Base-by-base conservation (phyloP, 2,329 filamentous ascomycete genomes). In the Beauveria medogensis region DNA sequence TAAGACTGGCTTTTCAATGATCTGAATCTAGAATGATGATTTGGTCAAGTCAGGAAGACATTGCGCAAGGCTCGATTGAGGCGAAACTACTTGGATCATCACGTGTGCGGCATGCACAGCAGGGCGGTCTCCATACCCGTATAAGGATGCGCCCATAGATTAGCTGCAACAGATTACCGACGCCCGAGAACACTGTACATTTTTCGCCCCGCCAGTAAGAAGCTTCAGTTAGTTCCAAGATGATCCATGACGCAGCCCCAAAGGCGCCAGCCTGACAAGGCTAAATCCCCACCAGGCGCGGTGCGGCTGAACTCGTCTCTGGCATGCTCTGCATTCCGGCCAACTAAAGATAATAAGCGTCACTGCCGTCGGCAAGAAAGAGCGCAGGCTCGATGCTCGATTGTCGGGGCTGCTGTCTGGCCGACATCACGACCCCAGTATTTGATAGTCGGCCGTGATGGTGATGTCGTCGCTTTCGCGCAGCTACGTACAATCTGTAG, bases 301-400 rank as follows among this genome's bases (percentile, higher is more conserved):
- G 56, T 59, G 56, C 56, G 56, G 56, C 56, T 59, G 56, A 59
- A 59, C 34, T 12, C 18, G 34, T 58, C 18, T 10, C 8, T 5
- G 55, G 30, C 56, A 51, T 34, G 47, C 56, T 59, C 9, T 59
- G 47, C 47, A 47, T n/a, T 52, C 12, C 2, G 24, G 8, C 37
- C 47, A 48, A 24, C 44, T 46, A 18, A 37, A 2, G 14, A 37
- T 37, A 16, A 16, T 6, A 37, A 24, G 55, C 16, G 30, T 56
- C 16, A 47, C n/a, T 24, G 16, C 6, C 18, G 24, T 59, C 47
- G 47, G 26, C 43, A 40, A 46, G 28, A 3, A 7, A 10, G 24
- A 50, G 24, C 16, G 22, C 34, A 26, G 37, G 10, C 22, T 24
- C 10, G 24, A 22, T 8, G 20, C 2, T 24, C 10, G 3, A 8